These are phyloP conservation scores for Colletotrichum musae DNA, from an alignment of 2,329 filamentous ascomycete genomes.

Conservation along the genomic window DNA sequence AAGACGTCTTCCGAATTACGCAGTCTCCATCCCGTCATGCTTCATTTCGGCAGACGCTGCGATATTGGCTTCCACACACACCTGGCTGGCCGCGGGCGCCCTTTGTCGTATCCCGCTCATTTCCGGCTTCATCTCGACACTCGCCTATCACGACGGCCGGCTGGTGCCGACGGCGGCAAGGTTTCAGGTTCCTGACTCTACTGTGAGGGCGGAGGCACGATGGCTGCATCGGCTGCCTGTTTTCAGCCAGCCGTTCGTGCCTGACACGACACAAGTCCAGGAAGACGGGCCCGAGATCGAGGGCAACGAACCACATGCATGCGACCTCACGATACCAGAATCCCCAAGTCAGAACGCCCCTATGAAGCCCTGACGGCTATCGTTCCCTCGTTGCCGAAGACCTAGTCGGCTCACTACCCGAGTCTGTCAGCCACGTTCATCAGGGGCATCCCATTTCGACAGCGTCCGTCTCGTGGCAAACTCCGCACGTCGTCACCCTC, in stretches of 20 bases:
- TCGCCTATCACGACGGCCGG: conserved; percentile 25
- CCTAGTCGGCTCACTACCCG: conserved; percentile 28
- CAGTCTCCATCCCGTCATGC: conserved; percentile 8
- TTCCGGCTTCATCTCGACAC: conserved; percentile 15
- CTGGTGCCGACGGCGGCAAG: conserved; percentile 21
- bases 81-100: not conserved
- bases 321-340: conserved; percentile 23
- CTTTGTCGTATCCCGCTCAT: conserved; percentile 26
- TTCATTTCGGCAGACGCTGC: conserved; percentile 5
- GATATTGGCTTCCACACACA: conserved; percentile 31
- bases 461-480: not conserved
- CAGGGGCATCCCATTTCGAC: not conserved
- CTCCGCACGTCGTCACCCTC: not conserved
- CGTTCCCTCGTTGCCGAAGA: conserved; percentile 35
- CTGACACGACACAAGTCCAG: conserved; percentile 8
- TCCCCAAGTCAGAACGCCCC: not conserved
- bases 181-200: conserved; percentile 10
- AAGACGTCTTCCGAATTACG: conserved; percentile 1
- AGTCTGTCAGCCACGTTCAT: not conserved
- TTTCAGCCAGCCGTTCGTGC: conserved; percentile 5
- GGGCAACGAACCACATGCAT: conserved; percentile 18
- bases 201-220: not conserved
- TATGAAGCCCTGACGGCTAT: conserved; percentile 10
- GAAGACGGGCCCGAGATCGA: conserved; percentile 33
- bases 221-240: conserved; percentile 2